A percentile compares a stretch with the other conserved stretches of the same genome.
Evolutionary conservation across 768 basidiomycete species (phyloP).

Genomic region (Leccinum arenicola): DNA sequence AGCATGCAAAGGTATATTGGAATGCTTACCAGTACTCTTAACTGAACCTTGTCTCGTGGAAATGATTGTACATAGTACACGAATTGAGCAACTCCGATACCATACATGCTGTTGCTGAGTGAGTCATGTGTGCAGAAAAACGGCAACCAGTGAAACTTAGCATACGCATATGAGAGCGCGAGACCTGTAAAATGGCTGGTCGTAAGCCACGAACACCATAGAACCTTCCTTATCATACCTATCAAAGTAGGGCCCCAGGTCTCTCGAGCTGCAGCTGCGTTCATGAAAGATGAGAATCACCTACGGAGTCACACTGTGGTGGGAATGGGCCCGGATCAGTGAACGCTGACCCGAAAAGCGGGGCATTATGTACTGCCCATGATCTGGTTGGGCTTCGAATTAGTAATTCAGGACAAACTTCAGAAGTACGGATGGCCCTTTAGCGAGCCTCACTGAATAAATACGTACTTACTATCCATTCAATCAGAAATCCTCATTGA

Average conservation of each 20-base stretch:
- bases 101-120: not conserved
- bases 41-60: conserved; percentile 9
- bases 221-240: conserved; percentile 6
- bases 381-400: too few species aligned
- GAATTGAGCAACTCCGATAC: not conserved
- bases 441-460: too few species aligned
- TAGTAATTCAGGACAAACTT: too few species aligned
- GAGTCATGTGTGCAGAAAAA: not conserved
- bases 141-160: not conserved
- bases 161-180: conserved; percentile 11
- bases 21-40: conserved; percentile 16
- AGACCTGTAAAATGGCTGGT: conserved; percentile 17
- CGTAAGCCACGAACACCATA: too few species aligned
- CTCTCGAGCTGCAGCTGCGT: not conserved
- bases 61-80: conserved; percentile 15
- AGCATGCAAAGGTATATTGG: not conserved
- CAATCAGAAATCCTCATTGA: too few species aligned
- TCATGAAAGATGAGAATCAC: conserved; percentile 9
- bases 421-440: not conserved
- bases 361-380: too few species aligned
- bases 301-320: not conserved
- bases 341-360: too few species aligned
- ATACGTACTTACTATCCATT: too few species aligned
- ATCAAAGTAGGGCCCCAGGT: conserved; percentile 17
- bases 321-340: not conserved